Evolutionary conservation across 164 flowering plant genomes (phyloP).

Genomic region (Nymphaea colorata): DNA sequence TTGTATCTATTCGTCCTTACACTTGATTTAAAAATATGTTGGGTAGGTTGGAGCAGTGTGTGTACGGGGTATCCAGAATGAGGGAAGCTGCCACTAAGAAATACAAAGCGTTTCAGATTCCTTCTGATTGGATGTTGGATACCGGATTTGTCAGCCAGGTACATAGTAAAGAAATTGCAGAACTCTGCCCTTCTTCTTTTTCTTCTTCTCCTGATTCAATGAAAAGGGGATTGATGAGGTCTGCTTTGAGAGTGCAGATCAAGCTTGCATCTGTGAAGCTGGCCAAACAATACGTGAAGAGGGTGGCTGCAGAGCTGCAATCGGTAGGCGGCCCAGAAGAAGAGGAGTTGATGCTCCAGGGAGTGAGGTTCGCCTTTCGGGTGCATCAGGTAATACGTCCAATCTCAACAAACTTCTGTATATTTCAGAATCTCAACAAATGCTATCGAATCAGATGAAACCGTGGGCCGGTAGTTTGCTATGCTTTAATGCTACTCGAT

Average conservation of each 20-base stretch:
- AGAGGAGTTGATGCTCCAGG: slow-evolving; percentile 90
- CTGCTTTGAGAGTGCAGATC: slow-evolving; percentile 31
- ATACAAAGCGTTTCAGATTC: slow-evolving; percentile 58
- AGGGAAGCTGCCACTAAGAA: slow-evolving; percentile 69
- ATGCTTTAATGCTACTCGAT: too few species aligned
- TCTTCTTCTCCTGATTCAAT: too few species aligned
- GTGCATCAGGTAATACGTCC: slow-evolving; percentile 77
- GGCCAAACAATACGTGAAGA: slow-evolving; percentile 84
- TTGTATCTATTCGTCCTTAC: too few species aligned
- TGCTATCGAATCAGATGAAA: too few species aligned
- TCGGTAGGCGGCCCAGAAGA: slow-evolving; percentile 55
- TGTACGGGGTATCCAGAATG: slow-evolving; percentile 64
- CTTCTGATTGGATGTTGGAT: slow-evolving; percentile 86
- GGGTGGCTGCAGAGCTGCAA: slow-evolving; percentile 83
- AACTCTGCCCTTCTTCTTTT: neutral
- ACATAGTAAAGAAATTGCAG: neutral
- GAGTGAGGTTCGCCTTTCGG: slow-evolving; percentile 83
- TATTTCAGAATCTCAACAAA: too few species aligned
- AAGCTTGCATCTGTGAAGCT: slow-evolving; percentile 88
- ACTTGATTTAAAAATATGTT: neutral
- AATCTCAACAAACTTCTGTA: neutral
- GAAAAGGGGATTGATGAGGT: neutral
- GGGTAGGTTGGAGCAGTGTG: slow-evolving; percentile 78
- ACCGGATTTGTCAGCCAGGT: slow-evolving; percentile 82
- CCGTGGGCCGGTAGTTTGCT: too few species aligned